Percentiles rank a stretch among this genome's conserved stretches.
Evolutionary conservation across 768 basidiomycete species (phyloP).

Genomic region (Suillus luteus): DNA sequence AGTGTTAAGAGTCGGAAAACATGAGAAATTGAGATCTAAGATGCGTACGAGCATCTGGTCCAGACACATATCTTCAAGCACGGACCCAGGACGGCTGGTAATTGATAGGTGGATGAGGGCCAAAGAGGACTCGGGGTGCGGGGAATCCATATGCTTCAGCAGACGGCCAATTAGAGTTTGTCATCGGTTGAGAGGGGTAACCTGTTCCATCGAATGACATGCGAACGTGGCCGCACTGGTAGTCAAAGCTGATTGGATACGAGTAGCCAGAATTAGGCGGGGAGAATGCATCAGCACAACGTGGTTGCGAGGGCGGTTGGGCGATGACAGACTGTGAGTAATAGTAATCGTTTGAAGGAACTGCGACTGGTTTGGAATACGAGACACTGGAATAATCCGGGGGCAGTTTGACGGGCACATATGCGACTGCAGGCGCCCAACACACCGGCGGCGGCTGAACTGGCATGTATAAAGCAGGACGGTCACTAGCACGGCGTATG

Average conservation of each 20-base stretch:
- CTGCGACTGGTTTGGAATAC: slow-evolving; percentile 31
- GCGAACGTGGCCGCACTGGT: slow-evolving; percentile 47
- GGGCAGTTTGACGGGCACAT: slow-evolving; percentile 26
- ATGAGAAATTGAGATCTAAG: slow-evolving; percentile 33
- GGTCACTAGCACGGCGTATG: slow-evolving; percentile 54
- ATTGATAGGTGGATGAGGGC: slow-evolving; percentile 43
- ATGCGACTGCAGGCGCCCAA: slow-evolving; percentile 20
- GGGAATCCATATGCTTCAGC: slow-evolving; percentile 42
- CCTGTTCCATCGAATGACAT: slow-evolving; percentile 45
- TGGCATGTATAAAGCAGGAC: slow-evolving; percentile 65
- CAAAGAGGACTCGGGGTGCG: slow-evolving; percentile 45
- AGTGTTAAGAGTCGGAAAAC: slow-evolving; percentile 27
- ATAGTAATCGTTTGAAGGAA: slow-evolving; percentile 6
- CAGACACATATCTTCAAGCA: slow-evolving; percentile 37
- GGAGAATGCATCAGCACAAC: slow-evolving; percentile 51
- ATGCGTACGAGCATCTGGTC: slow-evolving; percentile 14
- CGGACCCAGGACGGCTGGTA: slow-evolving; percentile 54
- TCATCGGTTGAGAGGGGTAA: slow-evolving; percentile 37
- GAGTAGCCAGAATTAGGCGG: slow-evolving; percentile 55
- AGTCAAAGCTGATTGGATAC: slow-evolving; percentile 59
- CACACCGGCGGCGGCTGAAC: slow-evolving; percentile 50
- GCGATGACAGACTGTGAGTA: slow-evolving; percentile 32
- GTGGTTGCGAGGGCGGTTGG: slow-evolving; percentile 60
- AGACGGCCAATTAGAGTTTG: slow-evolving; percentile 49
- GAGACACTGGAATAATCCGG: slow-evolving; percentile 21